A percentile compares a stretch with the other conserved stretches of the same genome.
Evolutionary conservation across 192 early-diverging fungal species (phyloP).

Genomic region (Martensiomyces pterosporus): DNA sequence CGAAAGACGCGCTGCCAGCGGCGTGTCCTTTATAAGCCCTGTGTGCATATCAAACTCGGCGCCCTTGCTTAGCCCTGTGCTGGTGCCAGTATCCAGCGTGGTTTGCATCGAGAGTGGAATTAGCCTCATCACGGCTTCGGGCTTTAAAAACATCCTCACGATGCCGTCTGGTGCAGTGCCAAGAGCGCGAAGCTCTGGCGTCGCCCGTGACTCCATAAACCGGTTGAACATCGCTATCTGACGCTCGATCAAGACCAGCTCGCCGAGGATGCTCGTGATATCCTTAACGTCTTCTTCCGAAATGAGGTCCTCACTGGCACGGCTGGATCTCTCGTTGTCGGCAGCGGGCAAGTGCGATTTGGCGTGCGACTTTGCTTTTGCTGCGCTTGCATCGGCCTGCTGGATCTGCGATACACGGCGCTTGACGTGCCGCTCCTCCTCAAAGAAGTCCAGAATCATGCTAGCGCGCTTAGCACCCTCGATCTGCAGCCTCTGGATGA

Average conservation of each 20-base stretch:
- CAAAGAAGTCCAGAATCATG: constrained; percentile 75
- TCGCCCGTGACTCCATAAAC: constrained; percentile 78
- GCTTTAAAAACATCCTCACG: constrained; percentile 28
- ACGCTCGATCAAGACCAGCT: constrained; percentile 80
- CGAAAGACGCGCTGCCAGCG: constrained; percentile 18
- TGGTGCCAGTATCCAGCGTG: constrained; percentile 1
- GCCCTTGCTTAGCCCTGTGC: background rate
- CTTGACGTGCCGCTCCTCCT: constrained; percentile 62
- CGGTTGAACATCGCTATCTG: constrained; percentile 72
- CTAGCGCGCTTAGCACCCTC: constrained; percentile 78
- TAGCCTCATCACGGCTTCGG: constrained; percentile 12
- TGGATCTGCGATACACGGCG: constrained; percentile 46
- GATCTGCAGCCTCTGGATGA: constrained; percentile 84
- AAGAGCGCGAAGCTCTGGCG: constrained; percentile 36
- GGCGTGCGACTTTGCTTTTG: constrained; percentile 12
- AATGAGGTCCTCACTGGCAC: constrained; percentile 18
- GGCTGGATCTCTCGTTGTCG: constrained; percentile 4
- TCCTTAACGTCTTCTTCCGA: constrained; percentile 68
- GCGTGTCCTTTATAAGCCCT: constrained; percentile 30
- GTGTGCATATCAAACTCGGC: constrained; percentile 16
- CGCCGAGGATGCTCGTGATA: constrained; percentile 71
- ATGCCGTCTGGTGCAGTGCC: constrained; percentile 6
- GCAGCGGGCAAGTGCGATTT: background rate
- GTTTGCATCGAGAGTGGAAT: constrained; percentile 15
- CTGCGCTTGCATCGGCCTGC: constrained; percentile 7